phyloP scores from a whole-genome alignment of 1,284 basidiomycete genomes.

The Heterobasidion parviporum region DNA sequence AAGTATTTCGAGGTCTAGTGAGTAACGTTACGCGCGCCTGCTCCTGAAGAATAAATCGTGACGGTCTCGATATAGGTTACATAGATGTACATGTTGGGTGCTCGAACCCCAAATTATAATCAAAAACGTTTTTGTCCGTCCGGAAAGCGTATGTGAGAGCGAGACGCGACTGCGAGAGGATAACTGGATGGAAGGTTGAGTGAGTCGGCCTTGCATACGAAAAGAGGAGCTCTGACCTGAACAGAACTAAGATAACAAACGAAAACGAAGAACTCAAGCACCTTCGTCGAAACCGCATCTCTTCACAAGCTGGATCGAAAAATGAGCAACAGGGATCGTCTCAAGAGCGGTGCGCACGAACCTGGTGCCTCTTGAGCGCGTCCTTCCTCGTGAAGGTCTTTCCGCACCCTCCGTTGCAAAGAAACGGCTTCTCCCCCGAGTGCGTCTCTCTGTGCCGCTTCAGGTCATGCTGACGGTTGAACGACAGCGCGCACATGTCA shows the following conservation, averaged over 20 bases:
- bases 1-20: background rate
- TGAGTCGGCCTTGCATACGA: background rate
- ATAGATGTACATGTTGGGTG: background rate
- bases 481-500: slow-evolving; percentile 72
- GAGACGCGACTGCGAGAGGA: background rate
- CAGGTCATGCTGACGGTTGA: slow-evolving; percentile 75
- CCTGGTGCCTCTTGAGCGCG: slow-evolving; percentile 75
- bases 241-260: background rate
- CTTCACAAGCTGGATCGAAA: slow-evolving; percentile 55
- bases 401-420: slow-evolving; percentile 72
- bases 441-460: slow-evolving; percentile 77
- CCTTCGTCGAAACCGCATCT: slow-evolving; percentile 65
- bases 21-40: background rate
- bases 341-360: slow-evolving; percentile 18
- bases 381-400: slow-evolving; percentile 81
- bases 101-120: background rate
- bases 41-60: background rate
- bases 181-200: background rate
- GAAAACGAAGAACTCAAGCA: slow-evolving; percentile 19
- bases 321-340: slow-evolving; percentile 8
- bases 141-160: background rate
- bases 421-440: slow-evolving; percentile 72
- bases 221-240: background rate
- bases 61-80: background rate
- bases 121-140: background rate